A percentile compares a stretch with the other conserved stretches of the same genome.
phyloP scores from a whole-genome alignment of 345 rosid species.

The Sapria himalayana region DNA sequence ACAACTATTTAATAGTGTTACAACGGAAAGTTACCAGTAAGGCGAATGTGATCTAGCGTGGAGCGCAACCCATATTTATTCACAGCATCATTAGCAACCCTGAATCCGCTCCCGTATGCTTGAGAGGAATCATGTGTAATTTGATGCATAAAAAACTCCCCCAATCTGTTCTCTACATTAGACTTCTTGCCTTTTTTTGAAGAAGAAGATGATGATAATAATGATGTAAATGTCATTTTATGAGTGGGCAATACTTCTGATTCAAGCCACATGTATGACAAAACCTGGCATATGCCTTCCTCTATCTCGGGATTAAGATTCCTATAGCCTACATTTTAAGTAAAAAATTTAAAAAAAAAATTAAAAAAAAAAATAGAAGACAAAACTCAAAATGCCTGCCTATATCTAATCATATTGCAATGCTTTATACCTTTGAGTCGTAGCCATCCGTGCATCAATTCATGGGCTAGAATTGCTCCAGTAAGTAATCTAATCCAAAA shows the following conservation, averaged over 20 bases:
- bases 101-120: slow-evolving; percentile 71
- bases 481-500: slow-evolving; percentile 46
- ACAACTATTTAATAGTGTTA: no score
- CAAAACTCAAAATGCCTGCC: background rate
- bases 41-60: slow-evolving; percentile 52
- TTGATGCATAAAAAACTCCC: slow-evolving; percentile 73
- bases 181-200: slow-evolving; percentile 69
- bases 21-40: slow-evolving; percentile 47
- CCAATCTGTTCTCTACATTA: slow-evolving; percentile 47
- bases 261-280: slow-evolving; percentile 93
- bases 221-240: slow-evolving; percentile 29
- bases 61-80: slow-evolving; percentile 47
- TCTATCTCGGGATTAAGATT: slow-evolving; percentile 78
- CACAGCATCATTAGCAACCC: slow-evolving; percentile 64
- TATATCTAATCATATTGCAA: no score
- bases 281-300: slow-evolving; percentile 91
- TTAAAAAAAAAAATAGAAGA: background rate
- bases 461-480: slow-evolving; percentile 89
- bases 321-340: slow-evolving; percentile 31
- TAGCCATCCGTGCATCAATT: slow-evolving; percentile 91
- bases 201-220: slow-evolving; percentile 30
- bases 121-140: slow-evolving; percentile 72
- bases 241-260: slow-evolving; percentile 59
- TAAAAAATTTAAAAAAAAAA: background rate
- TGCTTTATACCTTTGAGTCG: slow-evolving; percentile 83